phyloP scores from a whole-genome alignment of 495 filamentous ascomycete species.

The Monascus purpureus region DNA sequence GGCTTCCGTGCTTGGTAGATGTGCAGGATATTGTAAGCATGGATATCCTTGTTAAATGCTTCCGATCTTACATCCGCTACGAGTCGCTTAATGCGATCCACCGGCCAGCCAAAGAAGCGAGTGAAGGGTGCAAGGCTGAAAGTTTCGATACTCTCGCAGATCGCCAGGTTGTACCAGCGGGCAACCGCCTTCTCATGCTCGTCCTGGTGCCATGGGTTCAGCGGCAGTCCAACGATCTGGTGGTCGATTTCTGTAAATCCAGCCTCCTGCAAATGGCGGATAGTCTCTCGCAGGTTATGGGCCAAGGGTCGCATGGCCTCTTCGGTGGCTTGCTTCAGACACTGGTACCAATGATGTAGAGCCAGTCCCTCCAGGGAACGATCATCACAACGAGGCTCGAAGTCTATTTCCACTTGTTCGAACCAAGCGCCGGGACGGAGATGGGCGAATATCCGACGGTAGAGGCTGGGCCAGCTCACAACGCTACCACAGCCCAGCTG shows the following conservation, averaged over 20 bases:
- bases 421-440: slow-evolving; percentile 71
- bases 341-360: slow-evolving; percentile 52
- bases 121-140: slow-evolving; percentile 63
- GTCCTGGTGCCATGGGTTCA: slow-evolving; percentile 69
- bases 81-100: slow-evolving; percentile 51
- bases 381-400: slow-evolving; percentile 64
- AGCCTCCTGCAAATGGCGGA: slow-evolving; percentile 46
- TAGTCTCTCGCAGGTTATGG: slow-evolving; percentile 46
- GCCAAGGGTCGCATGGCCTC: slow-evolving; percentile 49
- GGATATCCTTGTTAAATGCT: slow-evolving; percentile 54
- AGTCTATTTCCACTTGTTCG: slow-evolving; percentile 91
- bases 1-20: slow-evolving; percentile 36
- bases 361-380: slow-evolving; percentile 38
- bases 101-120: slow-evolving; percentile 46
- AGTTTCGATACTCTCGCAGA: slow-evolving; percentile 59
- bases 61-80: slow-evolving; percentile 49
- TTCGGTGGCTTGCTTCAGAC: slow-evolving; percentile 56
- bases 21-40: slow-evolving; percentile 60
- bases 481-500: slow-evolving; percentile 74
- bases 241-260: slow-evolving; percentile 82
- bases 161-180: slow-evolving; percentile 72
- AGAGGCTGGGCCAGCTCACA: slow-evolving; percentile 60
- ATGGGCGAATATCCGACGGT: slow-evolving; percentile 58
- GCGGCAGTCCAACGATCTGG: slow-evolving; percentile 53
- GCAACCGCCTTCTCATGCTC: slow-evolving; percentile 55